phyloP scores from a whole-genome alignment of 1,284 basidiomycete species.

The Mycosarcoma maydis region DNA sequence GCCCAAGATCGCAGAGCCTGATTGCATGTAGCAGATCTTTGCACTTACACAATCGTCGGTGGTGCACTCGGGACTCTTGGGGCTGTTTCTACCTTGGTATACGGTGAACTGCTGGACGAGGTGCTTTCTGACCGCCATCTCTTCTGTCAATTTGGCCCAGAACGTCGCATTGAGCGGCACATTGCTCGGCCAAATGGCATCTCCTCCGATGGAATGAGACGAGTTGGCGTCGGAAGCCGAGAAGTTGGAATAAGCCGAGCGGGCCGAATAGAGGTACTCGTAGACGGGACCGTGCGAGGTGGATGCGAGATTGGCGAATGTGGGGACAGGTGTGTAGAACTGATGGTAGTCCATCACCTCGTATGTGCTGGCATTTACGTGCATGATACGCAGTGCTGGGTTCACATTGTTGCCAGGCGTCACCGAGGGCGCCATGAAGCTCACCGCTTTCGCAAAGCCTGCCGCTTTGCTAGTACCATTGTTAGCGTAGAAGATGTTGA shows the following conservation, averaged over 20 bases:
- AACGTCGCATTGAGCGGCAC: conserved; percentile 84
- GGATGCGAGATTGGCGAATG: conserved; percentile 69
- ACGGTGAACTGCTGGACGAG: conserved; percentile 77
- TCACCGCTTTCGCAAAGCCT: conserved; percentile 67
- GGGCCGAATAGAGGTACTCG: conserved; percentile 77
- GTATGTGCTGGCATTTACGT: conserved; percentile 74
- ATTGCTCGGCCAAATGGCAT: conserved; percentile 71
- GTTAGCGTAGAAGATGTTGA: conserved; percentile 83
- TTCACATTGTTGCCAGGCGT: conserved; percentile 80
- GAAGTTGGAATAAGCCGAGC: conserved; percentile 75
- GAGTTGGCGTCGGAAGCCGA: conserved; percentile 47
- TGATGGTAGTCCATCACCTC: conserved; percentile 63
- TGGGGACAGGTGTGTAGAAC: conserved; percentile 56
- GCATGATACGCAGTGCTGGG: conserved; percentile 81
- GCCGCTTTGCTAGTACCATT: conserved; percentile 69
- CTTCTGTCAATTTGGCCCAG: conserved; percentile 82
- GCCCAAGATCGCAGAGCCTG: conserved; percentile 73
- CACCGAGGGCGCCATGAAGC: conserved; percentile 75
- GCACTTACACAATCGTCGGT: conserved; percentile 73
- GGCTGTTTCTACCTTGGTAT: conserved; percentile 77
- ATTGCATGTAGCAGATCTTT: conserved; percentile 82
- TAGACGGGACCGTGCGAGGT: conserved; percentile 75
- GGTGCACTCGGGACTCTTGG: conserved; percentile 72
- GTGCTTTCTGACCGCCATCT: conserved; percentile 74
- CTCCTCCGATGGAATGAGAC: conserved; percentile 1